Base-by-base conservation (phyloP, 805 yeast genomes). In the Schwanniomyces yamadae region DNA sequence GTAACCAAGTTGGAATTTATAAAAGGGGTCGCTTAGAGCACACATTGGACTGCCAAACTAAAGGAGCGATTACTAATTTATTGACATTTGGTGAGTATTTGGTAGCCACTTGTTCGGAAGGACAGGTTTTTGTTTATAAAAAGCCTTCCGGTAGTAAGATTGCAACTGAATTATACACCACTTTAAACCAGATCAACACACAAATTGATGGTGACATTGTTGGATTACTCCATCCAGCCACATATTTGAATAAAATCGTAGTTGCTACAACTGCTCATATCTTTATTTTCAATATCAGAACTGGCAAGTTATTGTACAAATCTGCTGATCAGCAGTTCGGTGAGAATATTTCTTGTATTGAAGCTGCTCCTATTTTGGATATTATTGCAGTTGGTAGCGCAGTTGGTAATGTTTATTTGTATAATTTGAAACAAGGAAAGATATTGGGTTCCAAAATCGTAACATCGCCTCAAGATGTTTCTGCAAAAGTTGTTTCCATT, bases 241-340 rank as follows among this genome's bases (percentile, higher is more conserved):
- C 99, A 0, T 90, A 91, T 55, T 61, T 95, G 52, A 93, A 93
- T 68, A 93, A 93, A 55, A 66, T 95, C 18, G 82, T 84, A 1
- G 80, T 91, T 20, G 86, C 90, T n/a, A 86, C 97, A 1, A 69
- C 81, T 4, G 59, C 75, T 2, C 71, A 75, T 30, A 39, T 90
- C 10, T 58, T 77, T 34, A 63, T 95, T 18, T 75, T 73, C 61
- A 95, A 93, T 52, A 67, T 90, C 37, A 77, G 87, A 49, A 78
- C 95, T 0, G 89, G 88, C 1, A 87, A 83, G 56, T 51, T 81
- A 17, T 49, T 93, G 16, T 85, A 59, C 64, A 74, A 77, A 22
- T 69, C 82, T 3, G 55, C 61, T 8, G 62, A 50, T 14, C 61
- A 64, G 17, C 79, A 72, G 36, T 77, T 81, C 41, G 35, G 37